Base-by-base conservation (phyloP, 2,329 filamentous ascomycete species). In the Hansfordia pulvinata region DNA sequence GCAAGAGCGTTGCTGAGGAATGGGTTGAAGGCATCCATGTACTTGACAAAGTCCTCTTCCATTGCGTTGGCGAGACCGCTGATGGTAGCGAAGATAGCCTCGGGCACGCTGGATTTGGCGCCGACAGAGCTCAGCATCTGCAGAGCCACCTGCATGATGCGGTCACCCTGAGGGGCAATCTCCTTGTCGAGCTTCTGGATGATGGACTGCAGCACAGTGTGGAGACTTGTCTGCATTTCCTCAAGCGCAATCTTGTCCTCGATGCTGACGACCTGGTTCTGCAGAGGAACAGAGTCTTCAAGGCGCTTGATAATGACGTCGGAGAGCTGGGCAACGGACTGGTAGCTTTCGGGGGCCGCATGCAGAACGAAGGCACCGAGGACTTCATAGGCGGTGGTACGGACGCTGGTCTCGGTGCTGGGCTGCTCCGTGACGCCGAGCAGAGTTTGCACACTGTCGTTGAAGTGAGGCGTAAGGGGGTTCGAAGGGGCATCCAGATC, bases 151-250 rank as follows among this genome's bases (percentile, higher is more conserved):
- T 84, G 73, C 88, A 98, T 98, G 53, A 96, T 93, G 37, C 79
- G 77, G 51, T 98, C 85, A 30, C 85, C 81, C 50, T 88, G 83
- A 10, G 88, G 85, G 35, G 75, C 71, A 40, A 98, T 82, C 50
- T 96, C 88, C 50, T 77, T 77, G 55, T 96, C 90, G 15, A 98
- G 66, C 31, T 90, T 78, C 52, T 84, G 77, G 34, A 96, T 77
- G 47, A 96, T 93, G 25, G 84, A 77, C 56, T 94, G 76, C 26
- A 96, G 64, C 20, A 96, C 90, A 28, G 83, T 92, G 52, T 77
- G 79, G 45, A 98, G 66, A 52, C 86, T 94, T 27, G 86, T 94
- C 60, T 96, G 90, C 71, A 98, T 93, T 56, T 98, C 90, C 50
- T 96, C 86, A 4, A 98, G 68, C 5, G 82, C 92, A 38, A 96